Base-by-base conservation (phyloP, 2,329 filamentous ascomycete genomes). In the Lecanosticta acicola region DNA sequence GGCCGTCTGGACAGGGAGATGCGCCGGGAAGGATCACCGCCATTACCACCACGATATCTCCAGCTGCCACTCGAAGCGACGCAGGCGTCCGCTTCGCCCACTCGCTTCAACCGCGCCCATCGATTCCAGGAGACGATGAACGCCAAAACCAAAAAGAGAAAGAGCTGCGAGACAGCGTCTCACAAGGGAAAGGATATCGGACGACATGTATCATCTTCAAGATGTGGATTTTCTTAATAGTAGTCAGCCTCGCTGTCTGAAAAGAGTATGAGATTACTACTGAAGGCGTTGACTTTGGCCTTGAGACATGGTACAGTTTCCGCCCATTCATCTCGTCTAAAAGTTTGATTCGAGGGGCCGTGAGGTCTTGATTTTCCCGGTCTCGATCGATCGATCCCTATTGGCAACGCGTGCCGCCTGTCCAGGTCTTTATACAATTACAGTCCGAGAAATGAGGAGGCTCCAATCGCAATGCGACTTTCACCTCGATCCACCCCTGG, bases 121-220 rank as follows among this genome's bases (percentile, higher is more conserved):
- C 11, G n/a, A n/a, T 29, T 45, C 43, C n/a, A 26, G 34, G 41
- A 20, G 13, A 21, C 24, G 24, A 26, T 43, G 17, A 26, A 8
- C 39, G 14, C 9, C 24, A 5, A 29, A 29, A 11, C 5, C 11
- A 11, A 11, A 11, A 29, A 29, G 24, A 29, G 24, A 5, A 29
- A 29, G 11, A n/a, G 34, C 41, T 44, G 41, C 41, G n/a, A 37
- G 41, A 24, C 43, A 34, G 43, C 18, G n/a, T n/a, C n/a, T n/a
- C n/a, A n/a, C n/a, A n/a, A n/a, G n/a, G n/a, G 11, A 39, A 20
- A 26, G 13, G 38, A 39, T 24, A n/a, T 21, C 26, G 43, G 43
- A 45, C 35, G 43, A 40, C 26, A 39, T 7, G 7, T 11, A 11
- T 29, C 24, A 29, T 11, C 5, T 29, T 5, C 24, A 7, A 29